Percentiles rank a stretch among this genome's conserved stretches.
phyloP scores from a whole-genome alignment of 345 rosid genomes.

The Syzygium grande region DNA sequence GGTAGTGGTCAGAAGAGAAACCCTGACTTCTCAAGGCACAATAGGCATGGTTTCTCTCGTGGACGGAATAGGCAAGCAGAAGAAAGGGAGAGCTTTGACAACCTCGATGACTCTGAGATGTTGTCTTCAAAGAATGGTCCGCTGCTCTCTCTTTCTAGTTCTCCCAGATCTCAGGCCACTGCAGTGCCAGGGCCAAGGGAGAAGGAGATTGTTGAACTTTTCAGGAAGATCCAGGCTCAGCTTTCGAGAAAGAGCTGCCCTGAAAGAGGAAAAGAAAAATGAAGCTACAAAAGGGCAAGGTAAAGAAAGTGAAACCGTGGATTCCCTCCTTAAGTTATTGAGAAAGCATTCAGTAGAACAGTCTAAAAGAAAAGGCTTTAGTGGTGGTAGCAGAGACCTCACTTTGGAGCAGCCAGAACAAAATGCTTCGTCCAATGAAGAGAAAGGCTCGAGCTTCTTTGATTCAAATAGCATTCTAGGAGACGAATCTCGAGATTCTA shows the following conservation, averaged over 20 bases:
- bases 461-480: constrained; percentile 9
- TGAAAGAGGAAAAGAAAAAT: constrained; percentile 51
- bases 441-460: constrained; percentile 21
- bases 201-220: constrained; percentile 85
- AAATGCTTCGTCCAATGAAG: constrained; percentile 17
- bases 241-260: constrained; percentile 80
- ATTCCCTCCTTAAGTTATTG: constrained; percentile 69
- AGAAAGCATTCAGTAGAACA: constrained; percentile 77
- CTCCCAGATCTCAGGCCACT: constrained; percentile 66
- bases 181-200: constrained; percentile 72
- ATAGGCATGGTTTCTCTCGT: constrained; percentile 41
- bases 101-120: constrained; percentile 44
- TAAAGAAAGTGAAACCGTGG: constrained; percentile 67
- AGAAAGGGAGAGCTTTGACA: constrained; percentile 45
- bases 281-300: constrained; percentile 44
- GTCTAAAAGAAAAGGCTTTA: constrained; percentile 35
- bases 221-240: constrained; percentile 81
- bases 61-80: constrained; percentile 57
- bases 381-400: constrained; percentile 15
- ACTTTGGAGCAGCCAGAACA: constrained; percentile 19
- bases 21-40: constrained; percentile 64
- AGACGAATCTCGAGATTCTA: constrained; percentile 12
- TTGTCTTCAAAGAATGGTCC: constrained; percentile 58
- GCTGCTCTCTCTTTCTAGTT: constrained; percentile 40
- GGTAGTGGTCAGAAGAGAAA: constrained; percentile 57